These are phyloP conservation scores for Colletotrichum phormii DNA, from an alignment of 2,329 filamentous ascomycete genomes.

Conservation along the genomic window DNA sequence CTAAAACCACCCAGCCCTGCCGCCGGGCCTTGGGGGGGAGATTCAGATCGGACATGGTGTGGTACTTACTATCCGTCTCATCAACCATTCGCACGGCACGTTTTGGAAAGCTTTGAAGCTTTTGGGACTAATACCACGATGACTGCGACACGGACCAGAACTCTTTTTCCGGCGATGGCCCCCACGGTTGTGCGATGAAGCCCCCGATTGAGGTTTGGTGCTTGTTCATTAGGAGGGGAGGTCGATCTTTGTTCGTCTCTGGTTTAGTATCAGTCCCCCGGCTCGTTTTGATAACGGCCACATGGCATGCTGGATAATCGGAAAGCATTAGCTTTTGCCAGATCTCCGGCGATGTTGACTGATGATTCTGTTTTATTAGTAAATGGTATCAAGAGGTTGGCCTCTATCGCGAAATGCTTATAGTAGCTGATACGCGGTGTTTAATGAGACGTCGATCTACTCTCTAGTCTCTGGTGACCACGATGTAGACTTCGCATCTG, in stretches of 20 bases:
- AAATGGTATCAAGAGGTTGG: background rate
- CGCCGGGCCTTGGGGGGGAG: background rate
- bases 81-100: background rate
- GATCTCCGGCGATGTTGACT: background rate
- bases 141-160: background rate
- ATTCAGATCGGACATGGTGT: background rate
- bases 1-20: background rate
- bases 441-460: background rate
- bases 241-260: background rate
- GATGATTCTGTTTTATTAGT: background rate
- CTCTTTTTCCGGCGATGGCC: background rate
- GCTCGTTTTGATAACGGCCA: background rate
- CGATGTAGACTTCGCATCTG: background rate
- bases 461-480: too few relatives aligned
- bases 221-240: background rate
- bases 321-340: background rate
- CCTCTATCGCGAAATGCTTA: background rate
- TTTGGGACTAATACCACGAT: too few relatives aligned
- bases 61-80: background rate
- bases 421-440: background rate
- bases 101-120: background rate
- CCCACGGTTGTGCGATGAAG: background rate
- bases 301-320: too few relatives aligned
- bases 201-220: background rate
- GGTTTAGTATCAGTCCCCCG: background rate